phyloP scores from a whole-genome alignment of 352 stramenopile species.

The Pythium brachiatum region DNA sequence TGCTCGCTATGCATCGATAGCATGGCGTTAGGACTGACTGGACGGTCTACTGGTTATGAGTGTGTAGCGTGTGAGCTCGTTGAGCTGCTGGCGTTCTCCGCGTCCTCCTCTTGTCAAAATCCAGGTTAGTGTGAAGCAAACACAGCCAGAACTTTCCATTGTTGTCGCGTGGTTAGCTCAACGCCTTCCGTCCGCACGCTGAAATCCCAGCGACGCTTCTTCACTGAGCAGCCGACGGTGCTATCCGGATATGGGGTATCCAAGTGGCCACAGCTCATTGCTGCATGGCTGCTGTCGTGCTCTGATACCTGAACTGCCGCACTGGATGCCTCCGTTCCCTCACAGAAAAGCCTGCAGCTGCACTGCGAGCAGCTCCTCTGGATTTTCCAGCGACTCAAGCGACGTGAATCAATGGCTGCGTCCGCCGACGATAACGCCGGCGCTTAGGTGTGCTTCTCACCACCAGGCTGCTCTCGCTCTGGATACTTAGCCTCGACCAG shows the following conservation, averaged over 20 bases:
- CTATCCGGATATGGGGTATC: not conserved
- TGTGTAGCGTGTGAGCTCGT: not conserved
- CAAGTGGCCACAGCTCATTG: not conserved
- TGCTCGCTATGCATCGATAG: too few relatives aligned
- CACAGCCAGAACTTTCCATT: not conserved
- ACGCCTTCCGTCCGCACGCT: not conserved
- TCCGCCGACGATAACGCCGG: constrained; percentile 2
- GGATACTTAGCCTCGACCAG: not conserved
- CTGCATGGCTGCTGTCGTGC: not conserved
- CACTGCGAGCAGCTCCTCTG: not conserved
- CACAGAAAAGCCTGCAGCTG: not conserved
- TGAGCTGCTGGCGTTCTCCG: not conserved
- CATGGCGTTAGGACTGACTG: too few relatives aligned
- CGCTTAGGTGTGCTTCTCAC: constrained; percentile 3
- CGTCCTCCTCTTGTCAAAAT: not conserved
- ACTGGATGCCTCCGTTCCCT: not conserved
- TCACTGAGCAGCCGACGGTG: not conserved
- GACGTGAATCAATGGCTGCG: not conserved
- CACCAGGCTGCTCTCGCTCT: not conserved
- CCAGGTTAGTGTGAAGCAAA: not conserved
- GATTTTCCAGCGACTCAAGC: not conserved
- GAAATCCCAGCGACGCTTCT: not conserved
- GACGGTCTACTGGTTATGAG: too few relatives aligned
- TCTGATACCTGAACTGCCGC: not conserved
- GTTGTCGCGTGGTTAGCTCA: not conserved